These are phyloP conservation scores for Inga leiocalycina DNA, from an alignment of 306 rosid species.

Conservation along the genomic window DNA sequence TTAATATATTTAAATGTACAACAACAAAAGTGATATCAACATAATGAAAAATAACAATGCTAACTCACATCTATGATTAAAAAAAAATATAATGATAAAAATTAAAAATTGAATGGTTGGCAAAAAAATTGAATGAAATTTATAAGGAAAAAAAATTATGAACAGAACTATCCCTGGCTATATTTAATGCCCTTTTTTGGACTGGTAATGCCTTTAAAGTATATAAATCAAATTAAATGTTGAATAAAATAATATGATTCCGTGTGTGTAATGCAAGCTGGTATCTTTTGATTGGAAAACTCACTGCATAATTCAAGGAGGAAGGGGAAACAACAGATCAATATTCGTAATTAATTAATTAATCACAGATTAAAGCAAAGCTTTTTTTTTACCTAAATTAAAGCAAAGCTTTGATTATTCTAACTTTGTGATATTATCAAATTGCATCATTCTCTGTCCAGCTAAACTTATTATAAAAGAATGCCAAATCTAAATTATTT, in stretches of 20 bases:
- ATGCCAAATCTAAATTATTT: slow-evolving; percentile 3
- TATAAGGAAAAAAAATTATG: too few species aligned
- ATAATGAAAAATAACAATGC: too few species aligned
- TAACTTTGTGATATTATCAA: background rate
- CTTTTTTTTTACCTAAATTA: background rate
- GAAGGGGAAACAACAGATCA: background rate
- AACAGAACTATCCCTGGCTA: too few species aligned
- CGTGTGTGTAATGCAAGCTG: background rate
- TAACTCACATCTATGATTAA: too few species aligned
- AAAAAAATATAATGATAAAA: too few species aligned
- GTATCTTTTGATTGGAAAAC: background rate
- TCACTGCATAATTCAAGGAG: background rate
- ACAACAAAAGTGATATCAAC: too few species aligned
- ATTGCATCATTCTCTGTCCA: background rate
- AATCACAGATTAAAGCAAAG: background rate
- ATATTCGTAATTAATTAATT: background rate
- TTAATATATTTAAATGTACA: too few species aligned
- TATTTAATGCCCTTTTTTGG: too few species aligned
- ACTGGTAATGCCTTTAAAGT: too few species aligned
- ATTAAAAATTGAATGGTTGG: too few species aligned
- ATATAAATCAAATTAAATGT: too few species aligned
- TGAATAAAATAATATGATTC: background rate
- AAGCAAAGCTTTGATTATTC: slow-evolving; percentile 1
- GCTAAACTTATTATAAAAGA: background rate
- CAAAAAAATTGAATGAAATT: too few species aligned